These are phyloP conservation scores for Rhizomucor pusillus DNA, from an alignment of 371 early-diverging fungal species.

Conservation along the genomic window DNA sequence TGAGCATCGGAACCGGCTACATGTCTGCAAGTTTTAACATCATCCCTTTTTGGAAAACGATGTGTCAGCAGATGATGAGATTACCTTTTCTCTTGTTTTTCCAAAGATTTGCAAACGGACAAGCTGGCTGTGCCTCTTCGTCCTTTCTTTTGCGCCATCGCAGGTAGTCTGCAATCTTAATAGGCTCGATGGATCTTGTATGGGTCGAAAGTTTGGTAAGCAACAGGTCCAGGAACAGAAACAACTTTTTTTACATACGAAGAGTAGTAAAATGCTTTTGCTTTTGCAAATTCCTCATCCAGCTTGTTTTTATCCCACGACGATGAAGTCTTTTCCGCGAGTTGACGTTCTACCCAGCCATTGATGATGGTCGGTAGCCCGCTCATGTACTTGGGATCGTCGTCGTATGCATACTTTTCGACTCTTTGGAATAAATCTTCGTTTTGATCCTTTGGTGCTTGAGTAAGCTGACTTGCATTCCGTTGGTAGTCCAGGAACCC, in stretches of 20 bases:
- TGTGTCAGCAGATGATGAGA: no score
- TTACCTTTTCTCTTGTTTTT: constrained; percentile 49
- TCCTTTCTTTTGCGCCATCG: constrained; percentile 44
- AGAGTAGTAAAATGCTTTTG: constrained; percentile 53
- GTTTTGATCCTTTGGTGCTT: constrained; percentile 13
- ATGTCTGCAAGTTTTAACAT: no score
- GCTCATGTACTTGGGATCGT: constrained; percentile 38
- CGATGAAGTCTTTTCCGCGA: constrained; percentile 1
- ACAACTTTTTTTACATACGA: constrained; percentile 45
- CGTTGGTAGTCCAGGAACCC: constrained; percentile 43
- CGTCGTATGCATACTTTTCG: constrained; percentile 51
- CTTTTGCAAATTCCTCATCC: constrained; percentile 47
- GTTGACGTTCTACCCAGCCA: constrained; percentile 38
- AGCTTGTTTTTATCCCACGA: constrained; percentile 43
- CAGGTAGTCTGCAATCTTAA: constrained; percentile 46
- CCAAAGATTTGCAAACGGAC: constrained; percentile 65
- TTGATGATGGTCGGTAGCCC: constrained; percentile 47
- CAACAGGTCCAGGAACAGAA: neutral
- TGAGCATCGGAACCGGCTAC: no score
- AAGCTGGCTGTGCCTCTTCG: constrained; percentile 36
- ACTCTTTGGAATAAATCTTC: constrained; percentile 36
- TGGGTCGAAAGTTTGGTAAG: neutral
- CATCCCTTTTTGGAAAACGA: no score
- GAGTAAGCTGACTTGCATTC: constrained; percentile 19
- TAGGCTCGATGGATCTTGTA: constrained; percentile 39